Base-by-base conservation (phyloP, 2,329 filamentous ascomycete genomes). In the Penicillium sp. region DNA sequence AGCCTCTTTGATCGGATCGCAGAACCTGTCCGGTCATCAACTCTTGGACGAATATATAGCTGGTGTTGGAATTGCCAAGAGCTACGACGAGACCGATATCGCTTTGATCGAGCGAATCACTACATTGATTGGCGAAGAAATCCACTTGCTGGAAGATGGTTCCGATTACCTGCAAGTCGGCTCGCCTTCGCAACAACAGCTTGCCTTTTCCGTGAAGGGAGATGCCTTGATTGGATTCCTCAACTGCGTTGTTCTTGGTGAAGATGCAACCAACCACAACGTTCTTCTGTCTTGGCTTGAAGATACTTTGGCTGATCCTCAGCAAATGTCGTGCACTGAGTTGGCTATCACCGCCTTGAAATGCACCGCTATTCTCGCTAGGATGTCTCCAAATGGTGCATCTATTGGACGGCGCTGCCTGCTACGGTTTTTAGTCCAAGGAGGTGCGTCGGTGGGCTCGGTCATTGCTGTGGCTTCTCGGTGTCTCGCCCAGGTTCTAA, bases 81-180 rank as follows among this genome's bases (percentile, higher is more conserved):
- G 39, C 57, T 58, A 57, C 32, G 58, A 58, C 32, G 54, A 64
- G 23, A 56, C 65, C n/a, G 66, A 67, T 27, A 57, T 63, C 29
- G 59, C 65, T 14, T 64, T 77, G 43, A 58, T 80, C 9, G 73
- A 78, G 43, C 70, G 71, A 6, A 79, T 93, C 48, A 80, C 86
- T 1, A 79, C 79, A 32, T 79, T 94, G 50, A 83, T 89, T 21
- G 75, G 80, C 8, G 86, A 94, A 46, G 86, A 94, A 60, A 87
- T 97, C 74, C 81, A 83, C 53, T 80, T 90, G 35, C 73, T 98
- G 14, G 90, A 97, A 51, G 88, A 89, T 33, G 87, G 87, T 43
- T 84, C 88, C 1, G 93, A 97, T 65, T 97, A 95, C 62, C 74
- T 95, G 29, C 83, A 86, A 54, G 79, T 97, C 42, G 86, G 87